Evolutionary conservation across 148 eudicot genomes (phyloP), one percentile per base, ranked within the genome.

Genomic region (Agrostemma githago): DNA sequence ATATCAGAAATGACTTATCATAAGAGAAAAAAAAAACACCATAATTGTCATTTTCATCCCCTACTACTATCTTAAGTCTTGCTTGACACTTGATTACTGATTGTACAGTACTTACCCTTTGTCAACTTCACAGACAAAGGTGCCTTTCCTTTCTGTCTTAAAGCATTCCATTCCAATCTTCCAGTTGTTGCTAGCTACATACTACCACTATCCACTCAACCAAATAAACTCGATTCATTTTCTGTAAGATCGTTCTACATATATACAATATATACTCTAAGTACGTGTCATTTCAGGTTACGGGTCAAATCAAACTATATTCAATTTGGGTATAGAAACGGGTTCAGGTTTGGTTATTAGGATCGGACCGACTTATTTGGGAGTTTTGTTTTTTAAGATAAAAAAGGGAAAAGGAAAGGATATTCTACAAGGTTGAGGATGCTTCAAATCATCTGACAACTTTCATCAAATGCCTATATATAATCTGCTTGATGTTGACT

Each of bases 371-470:
- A 62, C 20, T 17, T 37, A 5, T 59, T 42, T 41, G 17, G 20
- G 34, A 4, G n/a, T 42, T 59, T 8, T 44, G 16, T 37, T 20
- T 48, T 17, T 17, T 59, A 17, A 68, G 48, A 9, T 54, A 65
- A 37, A 38, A 7, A 56, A 40, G 56, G n/a, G 10, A 73, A 38
- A 14, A 12, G 48, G 14, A n/a, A 26, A 62, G 76, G 41, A 74
- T 63, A 21, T 63, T 43, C 59, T 63, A 62, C 9, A 51, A 73
- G 66, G 40, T 68, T 20, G 43, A 68, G 40, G 58, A 58, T 44
- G 56, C 59, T 44, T 72, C 76, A 43, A 21, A 42, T 72, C 76
- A 72, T 39, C 73, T 17, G 70, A 66, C 75, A 77, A 38, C 67
- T 71, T 77, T 63, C 68, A 54, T 71, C 71, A 53, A 40, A 74